These are phyloP conservation scores for Thielaviopsis euricoi DNA, from an alignment of 2,329 filamentous ascomycete genomes.

Conservation along the genomic window DNA sequence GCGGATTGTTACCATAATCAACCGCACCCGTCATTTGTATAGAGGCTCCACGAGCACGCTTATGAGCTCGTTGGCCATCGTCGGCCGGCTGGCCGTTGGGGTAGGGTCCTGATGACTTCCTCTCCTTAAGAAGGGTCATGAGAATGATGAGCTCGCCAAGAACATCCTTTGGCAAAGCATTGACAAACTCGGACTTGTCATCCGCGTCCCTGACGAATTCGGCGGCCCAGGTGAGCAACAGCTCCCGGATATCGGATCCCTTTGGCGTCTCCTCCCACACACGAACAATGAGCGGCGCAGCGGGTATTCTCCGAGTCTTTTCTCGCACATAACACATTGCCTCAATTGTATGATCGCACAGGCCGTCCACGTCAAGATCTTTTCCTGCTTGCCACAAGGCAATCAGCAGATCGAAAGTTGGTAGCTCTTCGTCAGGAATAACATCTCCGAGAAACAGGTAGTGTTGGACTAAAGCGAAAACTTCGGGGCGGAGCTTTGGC, in stretches of 20 bases:
- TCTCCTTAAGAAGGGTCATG: conserved; percentile 38
- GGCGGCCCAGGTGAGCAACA: conserved; percentile 44
- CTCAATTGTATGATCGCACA: conserved; percentile 39
- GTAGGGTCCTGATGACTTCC: background rate
- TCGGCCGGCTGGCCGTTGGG: background rate
- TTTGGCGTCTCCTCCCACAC: conserved; percentile 47
- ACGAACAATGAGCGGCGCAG: conserved; percentile 40
- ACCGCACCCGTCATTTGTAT: conserved; percentile 7
- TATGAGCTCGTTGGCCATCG: conserved; percentile 4
- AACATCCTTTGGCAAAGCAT: conserved; percentile 44
- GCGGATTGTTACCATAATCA: conserved; percentile 14
- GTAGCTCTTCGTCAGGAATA: conserved; percentile 26
- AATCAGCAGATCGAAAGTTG: conserved; percentile 37
- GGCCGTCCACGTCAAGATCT: conserved; percentile 33
- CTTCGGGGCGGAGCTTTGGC: conserved; percentile 29
- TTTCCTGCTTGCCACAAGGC: conserved; percentile 40
- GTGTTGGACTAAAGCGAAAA: conserved; percentile 38
- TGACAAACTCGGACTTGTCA: conserved; percentile 38
- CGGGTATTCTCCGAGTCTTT: conserved; percentile 37
- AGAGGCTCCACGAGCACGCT: conserved; percentile 7
- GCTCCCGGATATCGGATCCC: conserved; percentile 39
- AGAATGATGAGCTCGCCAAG: conserved; percentile 45
- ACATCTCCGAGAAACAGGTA: conserved; percentile 37
- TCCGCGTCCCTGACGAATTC: conserved; percentile 46
- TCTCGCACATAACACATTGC: conserved; percentile 40